Evolutionary conservation across 768 basidiomycete species (phyloP), one percentile per base, ranked within the genome.

Genomic region (Cystoderma amianthinum): DNA sequence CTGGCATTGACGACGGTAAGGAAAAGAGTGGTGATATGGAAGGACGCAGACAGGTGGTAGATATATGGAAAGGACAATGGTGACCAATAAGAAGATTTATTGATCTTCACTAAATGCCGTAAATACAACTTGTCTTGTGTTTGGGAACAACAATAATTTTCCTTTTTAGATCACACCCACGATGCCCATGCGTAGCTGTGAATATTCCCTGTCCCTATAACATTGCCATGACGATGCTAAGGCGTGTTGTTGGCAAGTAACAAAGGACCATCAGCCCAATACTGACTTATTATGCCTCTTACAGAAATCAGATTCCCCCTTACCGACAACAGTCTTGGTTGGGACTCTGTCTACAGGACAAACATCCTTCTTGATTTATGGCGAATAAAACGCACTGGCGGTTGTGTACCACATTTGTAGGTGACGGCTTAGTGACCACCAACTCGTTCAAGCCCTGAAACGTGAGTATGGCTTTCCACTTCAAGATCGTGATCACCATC

Each of bases 1-100:
- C 39, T 41, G 25, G 11, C 28, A 13, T 21, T 28, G 21, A 32
- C n/a, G 32, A 36, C 36, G 36, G 34, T 35, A 43, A 24, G 36
- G 41, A 36, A 43, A 36, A 36, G 32, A 15, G 34, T 15, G 12
- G 17, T 7, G 34, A 36, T 15, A 36, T 36, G 34, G 17, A 36
- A 9, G 34, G 16, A 36, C 34, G 34, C 7, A n/a, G 16, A 19
- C n/a, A 36, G 17, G 34, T 7, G 16, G 34, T 36, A 15, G n/a
- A 36, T 15, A 19, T 15, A 36, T 15, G 34, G 17, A 36, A 36
- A 36, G 34, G 9, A 15, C 12, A 36, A 36, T 7, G 7, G n/a
- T 17, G 34, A 17, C 7, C 34, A 36, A 36, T 36, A 36, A 36
- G n/a, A 36, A 36, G 10, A 30, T 9, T 30, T 30, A 19, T 16